phyloP scores from a whole-genome alignment of 345 rosid species.

The Nasturtium officinale region DNA sequence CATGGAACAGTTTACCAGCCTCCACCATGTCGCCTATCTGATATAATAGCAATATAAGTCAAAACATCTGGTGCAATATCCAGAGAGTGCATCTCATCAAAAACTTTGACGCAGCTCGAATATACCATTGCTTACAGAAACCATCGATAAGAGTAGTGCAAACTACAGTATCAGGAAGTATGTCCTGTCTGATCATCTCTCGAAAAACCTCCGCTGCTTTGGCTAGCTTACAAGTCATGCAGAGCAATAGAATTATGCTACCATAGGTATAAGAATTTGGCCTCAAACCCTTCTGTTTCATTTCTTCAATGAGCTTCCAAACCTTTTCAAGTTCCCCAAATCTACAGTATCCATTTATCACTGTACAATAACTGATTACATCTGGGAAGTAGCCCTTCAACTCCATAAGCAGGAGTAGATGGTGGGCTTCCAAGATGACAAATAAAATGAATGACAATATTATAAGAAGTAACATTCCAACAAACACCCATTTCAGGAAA shows the following conservation, averaged over 20 bases:
- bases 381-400: constrained; percentile 69
- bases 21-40: constrained; percentile 62
- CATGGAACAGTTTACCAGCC: constrained; percentile 63
- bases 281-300: constrained; percentile 62
- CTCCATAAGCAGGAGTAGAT: constrained; percentile 69
- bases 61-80: constrained; percentile 62
- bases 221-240: constrained; percentile 53
- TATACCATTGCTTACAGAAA: constrained; percentile 64
- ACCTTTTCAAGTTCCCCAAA: constrained; percentile 53
- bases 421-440: constrained; percentile 73
- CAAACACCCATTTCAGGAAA: constrained; percentile 62
- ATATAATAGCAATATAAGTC: constrained; percentile 74
- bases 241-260: constrained; percentile 65
- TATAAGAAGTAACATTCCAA: constrained; percentile 79
- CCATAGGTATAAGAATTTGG: constrained; percentile 78
- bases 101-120: constrained; percentile 56
- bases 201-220: constrained; percentile 68
- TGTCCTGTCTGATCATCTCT: constrained; percentile 62
- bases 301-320: constrained; percentile 64
- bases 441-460: constrained; percentile 65
- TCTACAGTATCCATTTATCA: constrained; percentile 78
- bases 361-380: constrained; percentile 81
- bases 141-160: constrained; percentile 86
- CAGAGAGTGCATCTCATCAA: constrained; percentile 60
- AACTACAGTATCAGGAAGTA: constrained; percentile 65